phyloP scores from a whole-genome alignment of 345 rosid genomes.

The Camelina sativa region DNA sequence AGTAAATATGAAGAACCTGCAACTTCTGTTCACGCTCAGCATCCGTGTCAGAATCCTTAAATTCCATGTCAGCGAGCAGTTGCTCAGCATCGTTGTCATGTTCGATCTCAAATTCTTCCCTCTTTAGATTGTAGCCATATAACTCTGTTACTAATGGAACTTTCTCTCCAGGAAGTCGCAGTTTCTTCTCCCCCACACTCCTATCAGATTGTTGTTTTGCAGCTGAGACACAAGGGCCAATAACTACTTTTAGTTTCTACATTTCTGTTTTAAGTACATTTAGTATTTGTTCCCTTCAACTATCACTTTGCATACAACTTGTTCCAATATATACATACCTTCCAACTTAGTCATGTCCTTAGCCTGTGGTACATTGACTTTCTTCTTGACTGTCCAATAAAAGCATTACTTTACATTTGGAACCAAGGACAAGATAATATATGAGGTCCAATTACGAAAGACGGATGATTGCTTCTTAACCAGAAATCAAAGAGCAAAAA shows the following conservation, averaged over 20 bases:
- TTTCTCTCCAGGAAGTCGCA: constrained; percentile 67
- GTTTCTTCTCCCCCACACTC: constrained; percentile 91
- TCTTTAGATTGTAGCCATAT: constrained; percentile 88
- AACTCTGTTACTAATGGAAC: constrained; percentile 73
- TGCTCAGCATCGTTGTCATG: constrained; percentile 97
- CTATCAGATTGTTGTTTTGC: constrained; percentile 74
- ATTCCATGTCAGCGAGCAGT: constrained; percentile 93
- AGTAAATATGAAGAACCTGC: constrained; percentile 79
- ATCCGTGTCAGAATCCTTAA: constrained; percentile 72
- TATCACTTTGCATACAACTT: constrained; percentile 8
- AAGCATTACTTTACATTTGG: constrained; percentile 44
- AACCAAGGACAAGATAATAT: constrained; percentile 41
- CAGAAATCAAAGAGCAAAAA: background rate
- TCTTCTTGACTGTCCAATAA: constrained; percentile 51
- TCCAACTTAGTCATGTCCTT: constrained; percentile 69
- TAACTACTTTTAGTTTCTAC: constrained; percentile 3
- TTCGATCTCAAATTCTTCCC: constrained; percentile 95
- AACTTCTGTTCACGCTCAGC: constrained; percentile 81
- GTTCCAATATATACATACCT: constrained; percentile 53
- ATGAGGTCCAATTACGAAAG: constrained; percentile 25
- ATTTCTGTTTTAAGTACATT: constrained; percentile 12
- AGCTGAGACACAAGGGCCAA: constrained; percentile 36
- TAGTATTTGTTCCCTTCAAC: constrained; percentile 4
- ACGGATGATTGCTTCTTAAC: background rate
- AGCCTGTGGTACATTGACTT: constrained; percentile 50